Evolutionary conservation across 2,329 filamentous ascomycete species (phyloP), one percentile per base, ranked within the genome.

Genomic region (Fusarium heterosporum): DNA sequence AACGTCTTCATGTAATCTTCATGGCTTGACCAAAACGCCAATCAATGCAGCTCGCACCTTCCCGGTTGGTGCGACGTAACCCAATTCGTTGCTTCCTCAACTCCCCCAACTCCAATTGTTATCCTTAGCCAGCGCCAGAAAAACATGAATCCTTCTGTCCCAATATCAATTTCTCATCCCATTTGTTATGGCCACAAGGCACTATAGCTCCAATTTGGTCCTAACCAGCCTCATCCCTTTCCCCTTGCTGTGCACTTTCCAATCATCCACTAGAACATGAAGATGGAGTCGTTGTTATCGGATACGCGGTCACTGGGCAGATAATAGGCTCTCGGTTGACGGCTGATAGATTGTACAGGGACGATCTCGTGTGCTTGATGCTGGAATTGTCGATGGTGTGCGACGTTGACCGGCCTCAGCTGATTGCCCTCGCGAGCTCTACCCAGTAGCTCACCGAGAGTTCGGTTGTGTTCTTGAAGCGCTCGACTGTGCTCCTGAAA

Each of bases 41-140:
- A 10, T 7, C 11, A n/a, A 13, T 36, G 7, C 14, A 8, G 22
- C 4, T 54, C 49, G 13, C n/a, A 38, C 41, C 14, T 51, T 30
- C 42, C 19, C 9, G 39, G 38, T 43, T 25, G 40, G 40, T 47
- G 49, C 46, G 29, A 32, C 34, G 34, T 39, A 53, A 39, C 40
- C 34, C 43, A n/a, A 19, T 26, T 14, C 14, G 38, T 43, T 32
- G 28, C 32, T 36, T 34, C 29, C 19, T 36, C 28, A 28, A 40
- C 55, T 36, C 53, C 53, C 26, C 53, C 28, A 61, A 50, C 59
- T 40, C 48, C 55, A 49, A 45, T 45, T 49, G 16, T 40, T 29
- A 36, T 41, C 42, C 42, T 22, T 22, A 6, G 22, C 10, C 43
- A n/a, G 19, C 32, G 16, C 13, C 14, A 42, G 25, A n/a, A 47